Conservation (phyloP, 192 early-diverging fungal genomes). For the Coemansia sp. region DNA sequence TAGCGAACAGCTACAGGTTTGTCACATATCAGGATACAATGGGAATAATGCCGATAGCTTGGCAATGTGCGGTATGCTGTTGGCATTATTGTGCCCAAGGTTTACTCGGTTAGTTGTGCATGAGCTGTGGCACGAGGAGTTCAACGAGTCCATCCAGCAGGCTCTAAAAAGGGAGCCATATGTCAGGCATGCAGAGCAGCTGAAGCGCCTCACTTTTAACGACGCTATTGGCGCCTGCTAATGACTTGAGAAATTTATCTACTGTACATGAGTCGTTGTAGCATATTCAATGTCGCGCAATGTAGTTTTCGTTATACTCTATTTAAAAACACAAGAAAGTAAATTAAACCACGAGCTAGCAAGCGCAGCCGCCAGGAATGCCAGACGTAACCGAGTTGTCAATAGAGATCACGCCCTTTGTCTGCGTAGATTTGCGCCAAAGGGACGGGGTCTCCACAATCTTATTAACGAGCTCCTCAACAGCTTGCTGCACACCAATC, state of each 20-base stretch:
- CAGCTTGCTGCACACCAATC: conserved; percentile 87
- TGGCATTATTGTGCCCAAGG: background rate
- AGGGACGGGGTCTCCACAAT: conserved; percentile 68
- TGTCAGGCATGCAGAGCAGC: background rate
- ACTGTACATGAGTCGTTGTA: too few species aligned
- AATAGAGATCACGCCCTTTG: conserved; percentile 32
- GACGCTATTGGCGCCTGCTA: background rate
- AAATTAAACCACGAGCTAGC: conserved; percentile 15
- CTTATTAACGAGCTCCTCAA: conserved; percentile 91
- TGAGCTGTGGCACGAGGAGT: background rate
- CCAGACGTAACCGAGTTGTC: conserved; percentile 49
- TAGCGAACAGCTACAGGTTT: background rate
- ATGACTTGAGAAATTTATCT: background rate
- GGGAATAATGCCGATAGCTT: background rate
- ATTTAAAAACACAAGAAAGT: background rate
- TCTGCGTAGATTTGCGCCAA: conserved; percentile 58
- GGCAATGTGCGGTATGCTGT: background rate
- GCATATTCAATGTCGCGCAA: background rate
- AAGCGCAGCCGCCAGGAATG: conserved; percentile 31
- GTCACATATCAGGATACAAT: background rate
- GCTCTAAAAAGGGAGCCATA: background rate
- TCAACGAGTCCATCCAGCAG: background rate
- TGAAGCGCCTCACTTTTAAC: background rate
- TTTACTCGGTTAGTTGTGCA: conserved; percentile 2
- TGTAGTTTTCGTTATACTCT: background rate